A percentile compares a stretch with the other conserved stretches of the same genome.
Evolutionary conservation across 148 eudicot genomes (phyloP).

Genomic region (Pharnaceum exiguum): DNA sequence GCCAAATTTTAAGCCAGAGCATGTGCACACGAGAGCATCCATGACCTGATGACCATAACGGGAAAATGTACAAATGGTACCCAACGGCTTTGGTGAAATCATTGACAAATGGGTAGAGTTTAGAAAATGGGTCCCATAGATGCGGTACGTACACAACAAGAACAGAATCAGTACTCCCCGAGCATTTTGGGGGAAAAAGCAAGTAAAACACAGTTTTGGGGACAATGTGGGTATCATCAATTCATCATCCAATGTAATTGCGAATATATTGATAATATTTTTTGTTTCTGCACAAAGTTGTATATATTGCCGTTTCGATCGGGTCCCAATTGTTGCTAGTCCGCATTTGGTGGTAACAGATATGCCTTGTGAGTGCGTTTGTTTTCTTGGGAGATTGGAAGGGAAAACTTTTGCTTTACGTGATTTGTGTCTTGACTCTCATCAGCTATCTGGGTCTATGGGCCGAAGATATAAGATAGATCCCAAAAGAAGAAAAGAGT

Average conservation of each 20-base stretch:
- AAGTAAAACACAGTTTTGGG: no score
- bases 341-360: constrained; percentile 18
- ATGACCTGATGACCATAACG: no score
- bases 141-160: constrained; percentile 14
- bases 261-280: no score
- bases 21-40: no score
- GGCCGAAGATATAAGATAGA: no score
- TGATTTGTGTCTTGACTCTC: constrained; percentile 8
- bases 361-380: background rate
- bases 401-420: background rate
- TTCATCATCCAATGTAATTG: no score
- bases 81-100: background rate
- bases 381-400: constrained; percentile 6
- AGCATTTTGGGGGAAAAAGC: background rate
- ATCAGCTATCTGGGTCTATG: no score
- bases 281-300: no score
- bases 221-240: no score
- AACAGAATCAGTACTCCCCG: constrained; percentile 11
- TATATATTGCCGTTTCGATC: background rate
- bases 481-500: no score
- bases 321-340: constrained; percentile 6
- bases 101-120: background rate
- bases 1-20: no score
- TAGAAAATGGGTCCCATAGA: background rate
- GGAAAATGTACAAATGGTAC: background rate